These are phyloP conservation scores for Plasmodium reichenowi DNA, from an alignment of 169 alveolate species.

Conservation along the genomic window DNA sequence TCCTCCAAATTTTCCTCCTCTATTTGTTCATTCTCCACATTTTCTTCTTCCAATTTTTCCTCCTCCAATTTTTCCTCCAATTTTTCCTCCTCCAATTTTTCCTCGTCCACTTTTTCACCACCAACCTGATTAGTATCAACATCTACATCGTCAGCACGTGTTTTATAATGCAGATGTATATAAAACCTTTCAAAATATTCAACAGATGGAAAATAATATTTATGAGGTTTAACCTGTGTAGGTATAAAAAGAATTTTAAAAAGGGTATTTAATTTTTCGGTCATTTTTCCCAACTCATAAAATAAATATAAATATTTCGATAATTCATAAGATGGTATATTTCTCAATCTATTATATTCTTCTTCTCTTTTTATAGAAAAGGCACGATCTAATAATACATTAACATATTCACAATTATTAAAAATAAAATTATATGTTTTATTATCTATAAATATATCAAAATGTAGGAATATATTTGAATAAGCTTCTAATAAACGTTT, in stretches of 20 bases:
- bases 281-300: conserved; percentile 40
- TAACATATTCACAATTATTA: conserved; percentile 68
- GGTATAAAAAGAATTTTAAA: conserved; percentile 39
- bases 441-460: conserved; percentile 59
- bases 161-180: conserved; percentile 17
- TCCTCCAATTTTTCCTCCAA: not conserved
- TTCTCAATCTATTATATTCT: no score
- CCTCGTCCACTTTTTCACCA: not conserved
- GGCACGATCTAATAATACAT: conserved; percentile 15
- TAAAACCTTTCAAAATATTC: conserved; percentile 52
- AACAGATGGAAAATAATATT: conserved; percentile 52
- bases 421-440: conserved; percentile 61
- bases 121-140: not conserved
- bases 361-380: no score
- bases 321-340: conserved; percentile 25
- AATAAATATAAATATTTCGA: conserved; percentile 44
- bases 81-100: not conserved
- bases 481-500: conserved; percentile 58
- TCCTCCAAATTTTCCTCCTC: not conserved
- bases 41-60: not conserved
- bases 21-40: not conserved
- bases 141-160: not conserved
- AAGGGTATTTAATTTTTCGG: conserved; percentile 43
- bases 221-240: conserved; percentile 30
- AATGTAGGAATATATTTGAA: conserved; percentile 43